A percentile compares a stretch with the other conserved stretches of the same genome.
These are phyloP conservation scores for Saccharomyces kudriavzevii DNA, from an alignment of 805 yeast genomes.

Conservation along the genomic window DNA sequence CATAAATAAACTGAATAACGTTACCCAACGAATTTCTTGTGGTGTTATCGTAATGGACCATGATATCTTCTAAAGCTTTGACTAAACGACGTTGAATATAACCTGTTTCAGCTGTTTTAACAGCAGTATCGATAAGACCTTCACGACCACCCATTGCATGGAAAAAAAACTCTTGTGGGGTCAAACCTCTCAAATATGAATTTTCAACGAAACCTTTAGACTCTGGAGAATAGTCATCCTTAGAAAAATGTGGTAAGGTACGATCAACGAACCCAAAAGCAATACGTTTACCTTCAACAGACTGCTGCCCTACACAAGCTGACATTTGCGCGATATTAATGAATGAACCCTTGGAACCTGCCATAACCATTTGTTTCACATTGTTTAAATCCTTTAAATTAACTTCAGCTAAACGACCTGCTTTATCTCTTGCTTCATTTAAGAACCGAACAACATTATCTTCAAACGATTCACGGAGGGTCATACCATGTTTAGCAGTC, in stretches of 20 bases:
- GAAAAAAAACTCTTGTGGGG: slow-evolving; percentile 98
- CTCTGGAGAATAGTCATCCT: slow-evolving; percentile 97
- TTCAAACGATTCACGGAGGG: slow-evolving; percentile 95
- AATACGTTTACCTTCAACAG: slow-evolving; percentile 99
- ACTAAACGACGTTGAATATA: slow-evolving; percentile 96
- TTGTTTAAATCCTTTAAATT: slow-evolving; percentile 88
- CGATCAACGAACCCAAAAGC: slow-evolving; percentile 96
- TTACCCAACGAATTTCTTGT: slow-evolving; percentile 97
- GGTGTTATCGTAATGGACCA: slow-evolving; percentile 97
- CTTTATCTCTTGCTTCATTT: slow-evolving; percentile 97
- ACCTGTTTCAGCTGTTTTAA: slow-evolving; percentile 98
- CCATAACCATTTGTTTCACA: slow-evolving; percentile 97
- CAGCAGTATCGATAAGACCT: slow-evolving; percentile 98
- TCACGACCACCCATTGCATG: slow-evolving; percentile 99
- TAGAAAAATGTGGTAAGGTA: slow-evolving; percentile 94
- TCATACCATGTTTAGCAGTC: slow-evolving; percentile 99
- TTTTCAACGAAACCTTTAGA: slow-evolving; percentile 97
- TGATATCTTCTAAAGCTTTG: slow-evolving; percentile 91
- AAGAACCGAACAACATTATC: slow-evolving; percentile 91
- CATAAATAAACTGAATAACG: slow-evolving; percentile 89
- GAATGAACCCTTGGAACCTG: slow-evolving; percentile 98
- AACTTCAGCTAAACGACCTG: slow-evolving; percentile 97
- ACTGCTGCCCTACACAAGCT: slow-evolving; percentile 99
- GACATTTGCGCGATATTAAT: slow-evolving; percentile 99
- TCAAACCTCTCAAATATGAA: slow-evolving; percentile 91